Evolutionary conservation across 345 rosid species (phyloP).

Genomic region (Arabis hirsuta): DNA sequence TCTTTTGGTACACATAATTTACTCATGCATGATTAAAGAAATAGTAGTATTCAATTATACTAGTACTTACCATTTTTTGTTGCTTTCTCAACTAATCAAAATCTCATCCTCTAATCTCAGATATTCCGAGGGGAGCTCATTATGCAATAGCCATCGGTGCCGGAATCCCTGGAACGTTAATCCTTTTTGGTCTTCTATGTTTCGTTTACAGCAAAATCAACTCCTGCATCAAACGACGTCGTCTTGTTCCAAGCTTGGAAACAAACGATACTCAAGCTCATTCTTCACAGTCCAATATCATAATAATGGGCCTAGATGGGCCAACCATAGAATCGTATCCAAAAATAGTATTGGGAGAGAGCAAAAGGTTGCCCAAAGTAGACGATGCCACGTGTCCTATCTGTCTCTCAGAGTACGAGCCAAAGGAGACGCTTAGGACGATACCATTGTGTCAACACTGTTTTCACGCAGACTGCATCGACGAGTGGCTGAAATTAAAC

Average conservation of each 20-base stretch:
- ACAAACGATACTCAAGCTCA: conserved; percentile 36
- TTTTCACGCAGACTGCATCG: conserved; percentile 65
- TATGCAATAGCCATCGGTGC: conserved; percentile 58
- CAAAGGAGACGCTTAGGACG: conserved; percentile 56
- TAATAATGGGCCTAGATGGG: conserved; percentile 49
- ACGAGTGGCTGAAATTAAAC: conserved; percentile 64
- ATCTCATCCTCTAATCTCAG: conserved; percentile 24
- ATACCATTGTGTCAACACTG: conserved; percentile 65
- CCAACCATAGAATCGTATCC: conserved; percentile 64
- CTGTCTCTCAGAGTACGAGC: conserved; percentile 60
- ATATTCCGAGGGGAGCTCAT: conserved; percentile 49
- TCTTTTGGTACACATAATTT: neutral
- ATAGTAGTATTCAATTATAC: neutral
- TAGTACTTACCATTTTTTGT: too few species aligned
- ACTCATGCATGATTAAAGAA: neutral
- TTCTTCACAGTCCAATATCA: conserved; percentile 25
- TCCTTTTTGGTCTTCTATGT: conserved; percentile 48
- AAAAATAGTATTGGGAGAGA: conserved; percentile 57
- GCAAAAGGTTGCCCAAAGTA: conserved; percentile 52
- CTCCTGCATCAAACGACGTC: conserved; percentile 27
- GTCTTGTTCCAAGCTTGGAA: conserved; percentile 29
- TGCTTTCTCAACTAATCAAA: neutral
- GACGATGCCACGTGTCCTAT: conserved; percentile 58
- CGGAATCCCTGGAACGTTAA: conserved; percentile 59
- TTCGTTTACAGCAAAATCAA: conserved; percentile 48